Evolutionary conservation across 164 flowering plant genomes (phyloP).

Genomic region (Chimonanthus praecox): DNA sequence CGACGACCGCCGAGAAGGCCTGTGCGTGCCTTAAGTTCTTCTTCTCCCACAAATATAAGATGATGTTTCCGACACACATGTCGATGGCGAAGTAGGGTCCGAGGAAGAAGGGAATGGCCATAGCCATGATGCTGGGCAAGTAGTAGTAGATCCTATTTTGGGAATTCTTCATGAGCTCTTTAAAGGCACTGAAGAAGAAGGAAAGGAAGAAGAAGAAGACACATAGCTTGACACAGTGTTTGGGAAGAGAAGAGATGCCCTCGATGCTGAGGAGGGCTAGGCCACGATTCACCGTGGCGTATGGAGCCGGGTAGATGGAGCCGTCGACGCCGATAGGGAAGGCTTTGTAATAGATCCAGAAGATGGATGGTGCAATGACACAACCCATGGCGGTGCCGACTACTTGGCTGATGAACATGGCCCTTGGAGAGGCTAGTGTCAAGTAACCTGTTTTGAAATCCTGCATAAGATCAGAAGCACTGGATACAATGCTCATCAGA

Average conservation of each 20-base stretch:
- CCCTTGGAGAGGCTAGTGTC: slow-evolving; percentile 30
- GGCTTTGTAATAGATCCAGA: slow-evolving; percentile 34
- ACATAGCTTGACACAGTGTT: slow-evolving; percentile 21
- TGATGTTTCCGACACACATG: slow-evolving; percentile 33
- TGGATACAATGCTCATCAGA: slow-evolving; percentile 38
- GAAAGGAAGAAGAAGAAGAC: slow-evolving; percentile 14
- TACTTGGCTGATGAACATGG: slow-evolving; percentile 34
- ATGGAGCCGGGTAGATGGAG: slow-evolving; percentile 27
- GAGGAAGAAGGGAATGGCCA: slow-evolving; percentile 35
- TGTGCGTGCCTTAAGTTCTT: slow-evolving; percentile 19
- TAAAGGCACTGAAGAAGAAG: slow-evolving; percentile 5
- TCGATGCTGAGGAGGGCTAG: slow-evolving; percentile 29
- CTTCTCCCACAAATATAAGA: slow-evolving; percentile 19
- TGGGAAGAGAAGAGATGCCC: slow-evolving; percentile 28
- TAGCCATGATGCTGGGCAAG: slow-evolving; percentile 29
- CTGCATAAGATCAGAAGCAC: slow-evolving; percentile 38
- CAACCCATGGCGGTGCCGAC: slow-evolving; percentile 31
- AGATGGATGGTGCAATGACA: slow-evolving; percentile 21
- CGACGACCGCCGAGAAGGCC: slow-evolving; percentile 24
- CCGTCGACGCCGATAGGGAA: slow-evolving; percentile 15
- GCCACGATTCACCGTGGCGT: slow-evolving; percentile 23
- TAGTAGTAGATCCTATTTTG: slow-evolving; percentile 13
- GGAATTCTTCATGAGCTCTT: slow-evolving; percentile 1
- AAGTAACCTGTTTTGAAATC: slow-evolving; percentile 36
- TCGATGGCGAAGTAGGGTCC: slow-evolving; percentile 31